Conservation (phyloP, 257 asterid genomes). For the Apocynum venetum region DNA sequence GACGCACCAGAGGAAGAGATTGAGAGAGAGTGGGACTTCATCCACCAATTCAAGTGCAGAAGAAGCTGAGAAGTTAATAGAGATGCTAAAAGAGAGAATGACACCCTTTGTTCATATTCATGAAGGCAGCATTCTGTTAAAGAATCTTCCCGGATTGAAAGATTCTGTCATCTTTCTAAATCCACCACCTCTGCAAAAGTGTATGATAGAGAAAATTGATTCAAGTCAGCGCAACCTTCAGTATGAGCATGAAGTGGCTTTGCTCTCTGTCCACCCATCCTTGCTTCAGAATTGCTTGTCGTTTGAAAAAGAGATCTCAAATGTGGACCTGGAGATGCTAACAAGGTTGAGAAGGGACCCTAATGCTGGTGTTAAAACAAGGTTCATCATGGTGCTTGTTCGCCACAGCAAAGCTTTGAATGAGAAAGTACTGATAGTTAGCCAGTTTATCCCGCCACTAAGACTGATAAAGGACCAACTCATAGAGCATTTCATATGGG, state of each 20-base stretch:
- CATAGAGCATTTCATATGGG: slow-evolving; percentile 29
- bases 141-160: slow-evolving; percentile 52
- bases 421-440: slow-evolving; percentile 48
- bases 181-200: slow-evolving; percentile 41
- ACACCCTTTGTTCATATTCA: slow-evolving; percentile 58
- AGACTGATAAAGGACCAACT: slow-evolving; percentile 35
- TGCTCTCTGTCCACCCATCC: slow-evolving; percentile 47
- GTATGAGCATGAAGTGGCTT: slow-evolving; percentile 35
- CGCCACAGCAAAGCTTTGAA: slow-evolving; percentile 32
- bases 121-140: slow-evolving; percentile 48
- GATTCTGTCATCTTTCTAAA: slow-evolving; percentile 45
- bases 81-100: slow-evolving; percentile 38
- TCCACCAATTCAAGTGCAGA: slow-evolving; percentile 13
- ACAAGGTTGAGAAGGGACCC: slow-evolving; percentile 32
- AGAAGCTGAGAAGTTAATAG: slow-evolving; percentile 21
- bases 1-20: not conserved
- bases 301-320: slow-evolving; percentile 15
- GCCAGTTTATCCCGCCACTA: slow-evolving; percentile 43
- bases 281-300: slow-evolving; percentile 21
- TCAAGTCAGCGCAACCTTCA: slow-evolving; percentile 16
- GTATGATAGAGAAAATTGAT: slow-evolving; percentile 33
- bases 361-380: slow-evolving; percentile 43
- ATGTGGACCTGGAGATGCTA: slow-evolving; percentile 19
- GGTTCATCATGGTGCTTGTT: slow-evolving; percentile 41
- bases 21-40: not conserved